Evolutionary conservation across 1,284 basidiomycete species (phyloP), one percentile per base, ranked within the genome.

Genomic region (Cryptococcus jaspeensis): DNA sequence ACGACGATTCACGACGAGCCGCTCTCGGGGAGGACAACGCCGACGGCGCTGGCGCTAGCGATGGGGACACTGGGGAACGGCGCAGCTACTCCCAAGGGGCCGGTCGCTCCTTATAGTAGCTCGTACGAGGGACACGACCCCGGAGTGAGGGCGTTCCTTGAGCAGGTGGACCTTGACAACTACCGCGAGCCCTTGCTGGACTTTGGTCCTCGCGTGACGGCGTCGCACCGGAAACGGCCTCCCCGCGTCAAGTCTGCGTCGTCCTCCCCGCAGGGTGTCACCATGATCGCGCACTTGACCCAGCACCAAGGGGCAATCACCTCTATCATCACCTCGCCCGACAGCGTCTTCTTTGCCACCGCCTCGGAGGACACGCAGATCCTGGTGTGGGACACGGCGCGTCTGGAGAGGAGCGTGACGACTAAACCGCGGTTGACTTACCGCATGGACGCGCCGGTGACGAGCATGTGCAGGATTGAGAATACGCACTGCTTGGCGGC

Each of bases 321-420:
- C 1, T 84, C 86, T 1, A 80, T 99, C 16, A 87, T 88, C 0
- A 89, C 95, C 11, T 88, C 95, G 1, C 92, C 93, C 0, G 96
- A 99, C 71, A 92, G 96, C 62, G 79, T 87, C 62, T 99, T 97
- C 81, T 98, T 99, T 67, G 87, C 92, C 1, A 89, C 93, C 0
- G 84, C 87, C 0, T 94, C 92, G 1, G 86, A 89, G 62, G 92
- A 96, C 70, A 86, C 87, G 62, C 87, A 86, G 0, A 83, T 94
- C 60, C 88, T 90, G 70, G 81, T 91, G 6, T 92, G 89, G 90
- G 90, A 92, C 68, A 84, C 87, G 0, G 84, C 87, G 6, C 81
- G 88, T 9, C 76, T 92, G 38, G 90, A 91, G 67, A 83, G 89
- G 60, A 90, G 88, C 65, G 87, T 83, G 1, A 79, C 82, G 0